Evolutionary conservation across 495 filamentous ascomycete species (phyloP), one percentile per base, ranked within the genome.

Genomic region (Daldinia concentrica): DNA sequence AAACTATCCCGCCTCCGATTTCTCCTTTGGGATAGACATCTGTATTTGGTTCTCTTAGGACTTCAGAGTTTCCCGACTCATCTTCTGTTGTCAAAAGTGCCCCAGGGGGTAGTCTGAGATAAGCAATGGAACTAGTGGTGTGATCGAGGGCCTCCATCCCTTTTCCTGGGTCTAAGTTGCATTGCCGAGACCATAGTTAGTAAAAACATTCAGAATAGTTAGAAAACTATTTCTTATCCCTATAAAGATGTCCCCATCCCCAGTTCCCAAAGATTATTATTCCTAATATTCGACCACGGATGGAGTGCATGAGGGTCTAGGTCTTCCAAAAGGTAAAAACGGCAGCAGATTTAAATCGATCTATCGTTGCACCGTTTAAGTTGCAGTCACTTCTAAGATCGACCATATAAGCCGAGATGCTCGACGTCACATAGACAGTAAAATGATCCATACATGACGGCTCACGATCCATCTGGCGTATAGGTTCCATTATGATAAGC

Each of bases 1-100:
- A 73, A 73, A 73, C 65, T 69, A 69, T 69, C 36, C 39, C 70
- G 22, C 26, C 9, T 65, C 60, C 66, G 71, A 69, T 69, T 57
- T 17, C 59, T 56, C 50, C 58, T 62, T 24, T 55, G 32, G 26
- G 62, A 45, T n/a, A 43, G 30, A 68, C 55, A 45, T 48, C 17
- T 50, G 24, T 61, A 67, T 59, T 56, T 58, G 64, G 26, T 57
- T 57, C 54, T 51, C 24, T 45, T 30, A 39, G 65, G 27, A 45
- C 51, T 34, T 56, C 17, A 55, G 15, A 45, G 57, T 43, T 52
- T 45, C 39, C 36, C 52, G 14, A 37, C 48, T 62, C 57, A 41
- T 39, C 39, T 50, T 14, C 45, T 41, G 45, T 60, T 64, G 37
- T 56, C 59, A 43, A 63, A 63, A 66, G 39, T 56, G 4, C 60